Evolutionary conservation across 2,329 filamentous ascomycete species (phyloP).

Genomic region (Paecilomyces niveus): DNA sequence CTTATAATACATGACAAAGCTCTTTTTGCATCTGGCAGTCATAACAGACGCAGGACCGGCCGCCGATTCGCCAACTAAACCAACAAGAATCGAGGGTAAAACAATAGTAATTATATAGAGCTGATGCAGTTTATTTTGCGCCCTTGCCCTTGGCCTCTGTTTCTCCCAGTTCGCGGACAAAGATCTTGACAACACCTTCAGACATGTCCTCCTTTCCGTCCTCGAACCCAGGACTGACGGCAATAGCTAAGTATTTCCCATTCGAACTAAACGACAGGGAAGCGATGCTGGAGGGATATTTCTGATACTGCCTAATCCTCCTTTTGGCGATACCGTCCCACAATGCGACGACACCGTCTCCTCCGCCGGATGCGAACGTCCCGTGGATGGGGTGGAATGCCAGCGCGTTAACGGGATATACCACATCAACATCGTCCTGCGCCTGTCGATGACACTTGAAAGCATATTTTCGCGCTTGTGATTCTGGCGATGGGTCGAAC

Average conservation of each 20-base stretch:
- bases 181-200: slow-evolving; percentile 66
- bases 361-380: slow-evolving; percentile 83
- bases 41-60: background rate
- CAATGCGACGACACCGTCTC: slow-evolving; percentile 82
- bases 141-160: slow-evolving; percentile 83
- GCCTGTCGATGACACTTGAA: slow-evolving; percentile 96
- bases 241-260: slow-evolving; percentile 72
- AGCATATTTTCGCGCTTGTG: slow-evolving; percentile 88
- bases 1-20: slow-evolving; percentile 1
- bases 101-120: background rate
- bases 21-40: background rate
- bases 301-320: slow-evolving; percentile 81
- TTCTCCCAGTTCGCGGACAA: slow-evolving; percentile 76
- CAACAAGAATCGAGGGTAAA: background rate
- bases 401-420: slow-evolving; percentile 86
- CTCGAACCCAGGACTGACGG: slow-evolving; percentile 80
- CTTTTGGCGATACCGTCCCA: slow-evolving; percentile 92
- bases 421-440: slow-evolving; percentile 62
- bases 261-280: slow-evolving; percentile 70
- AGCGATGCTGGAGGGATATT: slow-evolving; percentile 70
- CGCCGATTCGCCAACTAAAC: background rate
- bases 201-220: slow-evolving; percentile 72
- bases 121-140: slow-evolving; percentile 47
- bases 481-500: slow-evolving; percentile 85
- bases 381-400: slow-evolving; percentile 77